phyloP scores from a whole-genome alignment of 2,329 filamentous ascomycete genomes.

The Xylaria sp. region DNA sequence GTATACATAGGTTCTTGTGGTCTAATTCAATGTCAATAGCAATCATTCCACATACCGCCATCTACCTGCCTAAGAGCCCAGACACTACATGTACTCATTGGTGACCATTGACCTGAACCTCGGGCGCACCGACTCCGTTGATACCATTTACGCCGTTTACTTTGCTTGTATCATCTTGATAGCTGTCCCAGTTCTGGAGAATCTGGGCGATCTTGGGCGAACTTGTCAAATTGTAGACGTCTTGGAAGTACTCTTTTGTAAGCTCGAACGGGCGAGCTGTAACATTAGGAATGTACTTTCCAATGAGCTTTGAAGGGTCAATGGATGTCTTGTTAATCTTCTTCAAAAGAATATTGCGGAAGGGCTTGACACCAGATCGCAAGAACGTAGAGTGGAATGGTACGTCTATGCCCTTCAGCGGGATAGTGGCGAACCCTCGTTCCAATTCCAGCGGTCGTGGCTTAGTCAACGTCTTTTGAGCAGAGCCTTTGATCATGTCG shows the following conservation, averaged over 20 bases:
- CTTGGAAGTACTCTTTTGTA: slow-evolving; percentile 99
- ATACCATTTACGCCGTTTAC: slow-evolving; percentile 52
- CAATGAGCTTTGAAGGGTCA: slow-evolving; percentile 94
- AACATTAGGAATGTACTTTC: slow-evolving; percentile 99
- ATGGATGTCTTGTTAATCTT: slow-evolving; percentile 99
- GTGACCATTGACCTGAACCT: slow-evolving; percentile 43
- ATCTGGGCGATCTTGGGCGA: slow-evolving; percentile 80
- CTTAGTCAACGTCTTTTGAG: slow-evolving; percentile 88
- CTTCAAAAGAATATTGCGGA: slow-evolving; percentile 98
- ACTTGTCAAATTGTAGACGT: slow-evolving; percentile 95
- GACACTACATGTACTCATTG: slow-evolving; percentile 2
- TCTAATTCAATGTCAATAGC: background rate
- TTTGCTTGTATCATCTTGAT: slow-evolving; percentile 63
- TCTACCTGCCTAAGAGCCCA: background rate
- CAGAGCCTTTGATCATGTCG: slow-evolving; percentile 90
- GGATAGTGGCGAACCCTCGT: slow-evolving; percentile 96
- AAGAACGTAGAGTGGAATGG: slow-evolving; percentile 99
- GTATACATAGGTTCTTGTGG: slow-evolving; percentile 19
- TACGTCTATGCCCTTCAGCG: slow-evolving; percentile 96
- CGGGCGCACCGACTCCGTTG: slow-evolving; percentile 51
- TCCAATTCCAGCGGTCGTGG: slow-evolving; percentile 88
- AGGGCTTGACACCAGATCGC: slow-evolving; percentile 97
- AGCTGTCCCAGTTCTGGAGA: slow-evolving; percentile 87
- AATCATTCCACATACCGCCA: slow-evolving; percentile 1
- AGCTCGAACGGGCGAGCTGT: slow-evolving; percentile 95